Evolutionary conservation across 23 red algal species (phyloP), one percentile per base, ranked within the genome.

Genomic region (Gracilaria gracilis): DNA sequence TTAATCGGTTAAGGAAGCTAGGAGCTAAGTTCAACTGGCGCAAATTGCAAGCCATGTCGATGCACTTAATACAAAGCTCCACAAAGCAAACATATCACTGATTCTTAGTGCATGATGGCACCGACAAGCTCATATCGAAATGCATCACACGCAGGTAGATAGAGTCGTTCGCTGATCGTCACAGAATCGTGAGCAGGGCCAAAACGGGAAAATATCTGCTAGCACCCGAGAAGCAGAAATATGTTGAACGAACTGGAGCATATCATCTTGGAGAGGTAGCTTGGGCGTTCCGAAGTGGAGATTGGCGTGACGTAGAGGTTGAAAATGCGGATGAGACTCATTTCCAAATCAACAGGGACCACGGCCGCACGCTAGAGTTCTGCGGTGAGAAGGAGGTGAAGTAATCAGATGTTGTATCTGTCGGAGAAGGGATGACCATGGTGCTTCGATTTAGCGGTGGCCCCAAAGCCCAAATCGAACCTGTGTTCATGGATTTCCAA

Each of bases 401-500:
- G 54, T 83, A 65, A 9, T 3, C 31, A 21, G 80, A 83, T 64
- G 80, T 83, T 51, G 53, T 83, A 14, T 83, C 33, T 5, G 80
- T 51, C 1, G 80, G 57, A 2, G 55, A 83, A 47, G 59, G 54
- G 61, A 57, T 83, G 55, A 83, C 80, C 4, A 65, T 83, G 80
- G 50, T 64, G 2, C 53, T 83, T 14, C 80, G 59, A 4, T 20
- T 83, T 32, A 23, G 25, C 38, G 80, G 80, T 83, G 80, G 54
- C 2, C 50, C 25, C 4, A 38, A 35, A 3, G 80, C 55, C 2
- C 25, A 6, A 24, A 83, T 83, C 6, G 9, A 62, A 42, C 50
- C 50, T 4, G 53, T 20, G 4, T 65, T 83, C 39, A 37, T 83
- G 80, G 54, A 38, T 4, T 83, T 83, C n/a, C 53, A 83, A 31